Percentiles rank a stretch among this genome's conserved stretches.
These are phyloP conservation scores for Wickerhamiella lipophila DNA, from an alignment of 805 yeast species.

Conservation along the genomic window DNA sequence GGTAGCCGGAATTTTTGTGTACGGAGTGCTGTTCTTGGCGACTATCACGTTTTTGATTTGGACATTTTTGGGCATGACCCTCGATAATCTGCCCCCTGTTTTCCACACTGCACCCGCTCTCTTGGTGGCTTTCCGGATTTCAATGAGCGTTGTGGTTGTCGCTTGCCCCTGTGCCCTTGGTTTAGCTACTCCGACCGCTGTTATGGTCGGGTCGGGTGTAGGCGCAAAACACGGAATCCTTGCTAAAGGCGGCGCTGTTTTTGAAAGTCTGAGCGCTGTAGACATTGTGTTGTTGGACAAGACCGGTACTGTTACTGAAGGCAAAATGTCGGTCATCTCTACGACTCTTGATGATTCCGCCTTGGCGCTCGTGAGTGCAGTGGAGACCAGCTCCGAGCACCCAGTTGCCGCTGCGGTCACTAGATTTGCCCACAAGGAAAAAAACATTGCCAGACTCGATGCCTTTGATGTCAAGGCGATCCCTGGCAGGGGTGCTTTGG, in stretches of 20 bases:
- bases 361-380: constrained; percentile 44
- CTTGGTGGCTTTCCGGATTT: constrained; percentile 58
- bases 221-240: constrained; percentile 84
- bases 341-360: constrained; percentile 24
- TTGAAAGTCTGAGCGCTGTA: constrained; percentile 58
- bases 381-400: constrained; percentile 70
- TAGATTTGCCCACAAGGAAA: not conserved
- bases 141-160: constrained; percentile 87
- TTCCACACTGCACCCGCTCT: constrained; percentile 46
- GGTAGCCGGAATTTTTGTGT: constrained; percentile 77
- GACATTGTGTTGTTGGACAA: constrained; percentile 74
- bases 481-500: constrained; percentile 29
- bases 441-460: too few species aligned
- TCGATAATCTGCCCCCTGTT: constrained; percentile 36
- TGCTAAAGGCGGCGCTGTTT: constrained; percentile 83
- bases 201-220: constrained; percentile 97
- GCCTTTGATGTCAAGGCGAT: constrained; percentile 20
- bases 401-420: constrained; percentile 71
- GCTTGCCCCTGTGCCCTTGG: constrained; percentile 99
- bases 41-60: constrained; percentile 53
- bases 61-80: constrained; percentile 34
- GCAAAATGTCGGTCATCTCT: constrained; percentile 46
- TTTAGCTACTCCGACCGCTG: constrained; percentile 94
- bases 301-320: constrained; percentile 89
- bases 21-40: constrained; percentile 51